These are phyloP conservation scores for Trapa bicornis DNA, from an alignment of 345 rosid species.

Conservation along the genomic window DNA sequence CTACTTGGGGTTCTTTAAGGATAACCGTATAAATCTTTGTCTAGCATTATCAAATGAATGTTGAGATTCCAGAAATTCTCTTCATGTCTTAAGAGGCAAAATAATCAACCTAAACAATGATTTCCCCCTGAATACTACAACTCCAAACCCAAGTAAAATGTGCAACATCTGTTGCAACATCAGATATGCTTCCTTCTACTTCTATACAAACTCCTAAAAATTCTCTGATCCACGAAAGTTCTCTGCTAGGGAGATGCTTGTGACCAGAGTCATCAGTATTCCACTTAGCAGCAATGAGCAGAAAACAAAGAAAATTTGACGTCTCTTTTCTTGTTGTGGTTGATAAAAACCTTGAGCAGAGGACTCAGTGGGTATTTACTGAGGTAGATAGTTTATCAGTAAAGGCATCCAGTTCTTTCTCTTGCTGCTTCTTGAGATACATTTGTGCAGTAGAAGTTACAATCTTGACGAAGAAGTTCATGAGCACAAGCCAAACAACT, in stretches of 20 bases:
- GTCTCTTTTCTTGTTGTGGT: not conserved
- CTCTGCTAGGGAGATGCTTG: not conserved
- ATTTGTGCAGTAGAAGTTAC: slow-evolving; percentile 72
- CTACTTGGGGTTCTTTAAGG: no score
- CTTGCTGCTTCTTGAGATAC: slow-evolving; percentile 66
- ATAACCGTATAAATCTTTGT: not conserved
- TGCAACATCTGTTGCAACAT: not conserved
- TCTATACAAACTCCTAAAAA: slow-evolving; percentile 11
- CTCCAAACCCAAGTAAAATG: slow-evolving; percentile 1
- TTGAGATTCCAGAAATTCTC: not conserved
- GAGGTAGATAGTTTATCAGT: slow-evolving; percentile 10
- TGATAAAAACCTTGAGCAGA: not conserved
- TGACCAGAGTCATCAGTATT: not conserved
- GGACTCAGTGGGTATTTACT: slow-evolving; percentile 5
- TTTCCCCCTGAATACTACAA: not conserved
- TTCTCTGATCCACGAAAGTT: slow-evolving; percentile 4
- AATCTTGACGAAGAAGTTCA: slow-evolving; percentile 70
- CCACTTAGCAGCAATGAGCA: not conserved
- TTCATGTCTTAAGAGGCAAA: not conserved
- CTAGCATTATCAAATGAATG: slow-evolving; percentile 1
- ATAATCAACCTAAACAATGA: slow-evolving; percentile 3
- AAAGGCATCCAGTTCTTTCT: slow-evolving; percentile 38
- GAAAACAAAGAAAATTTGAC: not conserved
- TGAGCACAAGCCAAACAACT: slow-evolving; percentile 90
- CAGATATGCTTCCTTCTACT: slow-evolving; percentile 2